Base-by-base conservation (phyloP, 768 basidiomycete species). In the Strobilomyces confusus region DNA sequence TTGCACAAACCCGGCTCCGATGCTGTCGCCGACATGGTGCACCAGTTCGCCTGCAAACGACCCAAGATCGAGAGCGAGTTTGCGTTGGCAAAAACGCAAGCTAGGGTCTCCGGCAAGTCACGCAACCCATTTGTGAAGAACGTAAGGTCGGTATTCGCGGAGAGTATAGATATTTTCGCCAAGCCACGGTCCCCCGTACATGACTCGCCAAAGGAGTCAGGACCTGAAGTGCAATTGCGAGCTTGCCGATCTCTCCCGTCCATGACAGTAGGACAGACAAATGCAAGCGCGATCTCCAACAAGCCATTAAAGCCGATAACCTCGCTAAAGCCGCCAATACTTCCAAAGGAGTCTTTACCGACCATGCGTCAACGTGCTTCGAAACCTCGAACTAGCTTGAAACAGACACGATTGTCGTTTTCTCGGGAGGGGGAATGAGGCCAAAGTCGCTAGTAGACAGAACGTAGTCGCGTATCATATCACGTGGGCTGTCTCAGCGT, bases 261-360 rank as follows among this genome's bases (percentile, higher is more conserved):
- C 15, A 44, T 49, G 20, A 38, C 32, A 26, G 13, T 13, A 19
- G 32, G 7, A 17, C 34, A 11, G 30, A 17, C 45, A 15, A 47
- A 36, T 26, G 6, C 19, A 19, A 42, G 40, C 20, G 23, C 41
- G 25, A 32, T 25, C 14, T 0, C 4, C 29, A 45, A 23, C 32
- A 69, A 64, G 17, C 56, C 56, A 9, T 47, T 69, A 56, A 68
- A 60, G 50, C 70, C 66, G 15, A 69, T 69, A 47, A 71, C 68
- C 9, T 48, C 58, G 7, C 38, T 71, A 30, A 66, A 58, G 9
- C 64, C 64, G 20, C 68, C 68, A 6, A 52, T 60, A 26, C 68
- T 68, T 42, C 60, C 66, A 20, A 71, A 63, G 52, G 63, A 64
- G 3, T 34, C 60, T n/a, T 25, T 59, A 23, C 58, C 59, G 17